Evolutionary conservation across 1,284 basidiomycete species (phyloP), one percentile per base, ranked within the genome.

Genomic region (Sparassis latifolia): DNA sequence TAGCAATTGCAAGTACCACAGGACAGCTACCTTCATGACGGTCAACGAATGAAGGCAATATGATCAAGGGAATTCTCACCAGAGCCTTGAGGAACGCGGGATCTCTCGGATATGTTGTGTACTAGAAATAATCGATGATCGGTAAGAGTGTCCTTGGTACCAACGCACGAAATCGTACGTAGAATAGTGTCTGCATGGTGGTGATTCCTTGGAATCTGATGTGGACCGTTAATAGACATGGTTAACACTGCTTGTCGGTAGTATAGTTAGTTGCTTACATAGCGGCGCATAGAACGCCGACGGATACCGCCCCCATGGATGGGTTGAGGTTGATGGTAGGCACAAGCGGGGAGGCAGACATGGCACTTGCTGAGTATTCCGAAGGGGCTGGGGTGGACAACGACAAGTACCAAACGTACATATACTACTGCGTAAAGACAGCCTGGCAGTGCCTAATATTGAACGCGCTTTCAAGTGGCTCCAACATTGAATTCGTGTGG

Each of bases 91-190:
- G 33, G 33, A 46, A 33, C 10, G 37, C 10, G 12, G n/a, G 33
- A 33, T 46, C 44, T 10, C 37, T 46, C 12, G 44, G 30, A 46
- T 46, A 46, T 9, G 44, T 46, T 33, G 30, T 5, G 28, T 46
- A 46, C 44, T 46, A 35, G 4, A 20, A 7, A 12, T 20, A 37
- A 7, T 6, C 44, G 30, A 12, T 10, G 32, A 10, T 28, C 10
- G 20, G 5, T 44, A 20, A 32, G 10, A 31, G 33, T 6, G 12
- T 37, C 7, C 35, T 6, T 12, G 35, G 12, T 7, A 12, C 35
- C 35, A 37, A 6, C 12, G 35, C 6, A 12, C 6, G 12, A 12
- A 6, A 46, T n/a, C 30, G 27, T 44, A 46, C 44, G 37, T 46
- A 46, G 10, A 37, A 46, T 6, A 46, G n/a, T 4, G 31, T 35